These are phyloP conservation scores for Earliella scabrosa DNA, from an alignment of 1,284 basidiomycete species.

Conservation along the genomic window DNA sequence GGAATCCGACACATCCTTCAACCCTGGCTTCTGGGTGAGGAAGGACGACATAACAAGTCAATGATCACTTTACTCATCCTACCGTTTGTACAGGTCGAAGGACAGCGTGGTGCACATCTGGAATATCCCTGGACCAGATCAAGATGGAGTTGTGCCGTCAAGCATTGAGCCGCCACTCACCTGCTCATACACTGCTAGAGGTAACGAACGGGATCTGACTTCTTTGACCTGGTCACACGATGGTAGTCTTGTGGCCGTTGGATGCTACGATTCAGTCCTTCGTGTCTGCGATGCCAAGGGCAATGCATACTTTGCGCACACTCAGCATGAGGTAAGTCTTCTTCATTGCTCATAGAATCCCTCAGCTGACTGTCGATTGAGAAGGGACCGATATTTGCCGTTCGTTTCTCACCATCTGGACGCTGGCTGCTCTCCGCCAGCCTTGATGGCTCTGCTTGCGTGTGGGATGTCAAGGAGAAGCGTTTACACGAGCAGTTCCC, in stretches of 20 bases:
- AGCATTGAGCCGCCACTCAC: slow-evolving; percentile 45
- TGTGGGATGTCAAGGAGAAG: slow-evolving; percentile 77
- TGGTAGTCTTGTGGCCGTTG: slow-evolving; percentile 74
- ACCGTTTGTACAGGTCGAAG: slow-evolving; percentile 57
- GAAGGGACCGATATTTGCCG: slow-evolving; percentile 79
- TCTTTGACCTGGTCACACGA: slow-evolving; percentile 75
- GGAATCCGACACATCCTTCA: slow-evolving; percentile 70
- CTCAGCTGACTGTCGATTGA: slow-evolving; percentile 26
- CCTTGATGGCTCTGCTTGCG: slow-evolving; percentile 72
- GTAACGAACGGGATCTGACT: slow-evolving; percentile 64
- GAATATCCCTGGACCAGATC: slow-evolving; percentile 56
- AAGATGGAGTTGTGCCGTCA: slow-evolving; percentile 11
- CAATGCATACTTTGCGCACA: slow-evolving; percentile 59
- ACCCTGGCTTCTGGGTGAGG: slow-evolving; percentile 76
- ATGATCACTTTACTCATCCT: background rate
- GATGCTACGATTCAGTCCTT: slow-evolving; percentile 73
- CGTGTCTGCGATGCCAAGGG: slow-evolving; percentile 65
- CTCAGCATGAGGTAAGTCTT: slow-evolving; percentile 64
- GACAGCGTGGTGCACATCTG: slow-evolving; percentile 79
- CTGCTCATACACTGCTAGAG: slow-evolving; percentile 52
- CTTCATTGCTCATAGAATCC: background rate
- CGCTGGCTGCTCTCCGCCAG: slow-evolving; percentile 74
- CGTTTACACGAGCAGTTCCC: slow-evolving; percentile 63
- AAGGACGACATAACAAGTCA: slow-evolving; percentile 1
- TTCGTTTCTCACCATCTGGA: slow-evolving; percentile 72